Percentiles rank a stretch among this genome's conserved stretches.
These are phyloP conservation scores for Passiflora organensis DNA, from an alignment of 345 rosid species.

Conservation along the genomic window DNA sequence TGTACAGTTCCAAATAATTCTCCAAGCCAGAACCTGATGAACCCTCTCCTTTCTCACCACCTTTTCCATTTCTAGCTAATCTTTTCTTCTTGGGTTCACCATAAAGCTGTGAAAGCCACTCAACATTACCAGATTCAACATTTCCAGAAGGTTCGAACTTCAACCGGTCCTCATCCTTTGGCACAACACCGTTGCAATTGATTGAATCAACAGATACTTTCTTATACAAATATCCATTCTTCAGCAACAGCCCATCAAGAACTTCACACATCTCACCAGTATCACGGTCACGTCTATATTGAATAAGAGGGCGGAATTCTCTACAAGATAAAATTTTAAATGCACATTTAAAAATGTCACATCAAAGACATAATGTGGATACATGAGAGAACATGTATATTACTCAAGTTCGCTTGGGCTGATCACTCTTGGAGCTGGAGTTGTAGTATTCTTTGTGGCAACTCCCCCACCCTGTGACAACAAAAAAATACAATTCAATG, in stretches of 20 bases:
- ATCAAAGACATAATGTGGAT: conserved; percentile 1
- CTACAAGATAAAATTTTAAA: conserved; percentile 31
- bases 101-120: conserved; percentile 90
- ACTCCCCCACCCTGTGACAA: conserved; percentile 72
- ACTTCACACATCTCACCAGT: conserved; percentile 56
- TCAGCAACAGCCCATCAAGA: conserved; percentile 82
- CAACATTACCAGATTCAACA: conserved; percentile 55
- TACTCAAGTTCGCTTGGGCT: conserved; percentile 91
- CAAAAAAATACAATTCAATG: not conserved
- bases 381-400: conserved; percentile 17
- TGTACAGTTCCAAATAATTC: conserved; percentile 46
- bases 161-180: conserved; percentile 72
- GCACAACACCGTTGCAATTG: conserved; percentile 58
- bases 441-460: conserved; percentile 40
- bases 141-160: conserved; percentile 65
- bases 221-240: conserved; percentile 81
- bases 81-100: conserved; percentile 63
- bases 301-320: conserved; percentile 86
- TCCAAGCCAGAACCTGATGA: conserved; percentile 44
- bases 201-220: conserved; percentile 73
- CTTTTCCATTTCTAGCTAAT: conserved; percentile 38
- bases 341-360: not conserved
- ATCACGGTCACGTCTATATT: conserved; percentile 79
- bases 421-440: conserved; percentile 79
- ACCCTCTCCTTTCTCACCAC: conserved; percentile 64